A percentile compares a stretch with the other conserved stretches of the same genome.
phyloP scores from a whole-genome alignment of 371 early-diverging fungal species.

The Mortierella sp. region DNA sequence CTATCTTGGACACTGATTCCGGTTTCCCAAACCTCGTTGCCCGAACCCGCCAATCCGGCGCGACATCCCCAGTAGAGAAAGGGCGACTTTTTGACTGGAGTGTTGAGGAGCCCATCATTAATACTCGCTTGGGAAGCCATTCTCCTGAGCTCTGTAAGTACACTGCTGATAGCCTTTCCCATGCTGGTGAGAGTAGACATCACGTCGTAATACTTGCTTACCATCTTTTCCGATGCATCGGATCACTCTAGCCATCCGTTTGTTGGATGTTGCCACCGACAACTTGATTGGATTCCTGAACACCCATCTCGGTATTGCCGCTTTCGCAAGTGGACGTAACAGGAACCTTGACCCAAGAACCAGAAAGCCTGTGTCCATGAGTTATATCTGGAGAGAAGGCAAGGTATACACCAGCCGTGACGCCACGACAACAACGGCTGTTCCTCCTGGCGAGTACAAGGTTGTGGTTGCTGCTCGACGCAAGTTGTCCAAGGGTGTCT shows the following conservation, averaged over 20 bases:
- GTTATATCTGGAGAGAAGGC: constrained; percentile 15
- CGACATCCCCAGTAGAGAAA: background rate
- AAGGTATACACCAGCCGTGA: constrained; percentile 8
- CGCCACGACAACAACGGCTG: constrained; percentile 5
- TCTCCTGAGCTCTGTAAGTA: constrained; percentile 26
- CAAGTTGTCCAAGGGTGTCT: constrained; percentile 25
- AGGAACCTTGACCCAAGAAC: constrained; percentile 22
- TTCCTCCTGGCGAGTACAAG: constrained; percentile 48
- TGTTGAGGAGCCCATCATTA: constrained; percentile 12
- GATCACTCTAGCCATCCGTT: constrained; percentile 4
- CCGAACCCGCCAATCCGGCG: constrained; percentile 17
- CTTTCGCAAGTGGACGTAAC: constrained; percentile 14
- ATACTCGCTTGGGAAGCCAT: constrained; percentile 40
- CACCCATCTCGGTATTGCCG: constrained; percentile 18
- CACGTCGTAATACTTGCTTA: no score
- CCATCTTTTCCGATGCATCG: no score
- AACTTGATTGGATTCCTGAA: constrained; percentile 27
- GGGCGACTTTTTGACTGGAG: constrained; percentile 32
- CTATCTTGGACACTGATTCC: constrained; percentile 57
- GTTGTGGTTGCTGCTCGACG: constrained; percentile 22
- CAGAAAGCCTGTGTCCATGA: constrained; percentile 5
- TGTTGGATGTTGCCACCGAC: constrained; percentile 3
- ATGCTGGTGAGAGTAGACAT: no score
- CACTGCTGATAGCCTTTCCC: no score
- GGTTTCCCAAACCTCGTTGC: constrained; percentile 16